Conservation (phyloP, 192 early-diverging fungal genomes). For the Phycomyces nitens region DNA sequence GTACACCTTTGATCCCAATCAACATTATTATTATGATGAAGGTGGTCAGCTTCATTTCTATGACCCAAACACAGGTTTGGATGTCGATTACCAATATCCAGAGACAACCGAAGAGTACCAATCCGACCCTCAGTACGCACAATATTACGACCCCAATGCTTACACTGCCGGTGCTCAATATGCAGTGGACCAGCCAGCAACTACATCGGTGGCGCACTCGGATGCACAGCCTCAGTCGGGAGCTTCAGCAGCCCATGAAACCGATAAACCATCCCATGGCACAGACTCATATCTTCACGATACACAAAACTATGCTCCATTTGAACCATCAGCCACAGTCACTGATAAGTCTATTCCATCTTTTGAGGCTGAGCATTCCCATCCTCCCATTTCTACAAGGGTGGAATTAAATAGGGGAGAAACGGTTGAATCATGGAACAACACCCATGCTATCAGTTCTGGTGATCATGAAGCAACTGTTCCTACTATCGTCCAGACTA, state of each 20-base stretch:
- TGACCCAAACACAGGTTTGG: constrained; percentile 33
- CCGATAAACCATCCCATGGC: no score
- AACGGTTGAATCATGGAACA: no score
- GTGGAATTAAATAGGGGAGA: no score
- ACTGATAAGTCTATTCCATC: no score
- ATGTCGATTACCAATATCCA: constrained; percentile 19
- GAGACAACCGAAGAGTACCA: constrained; percentile 1
- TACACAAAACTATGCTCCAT: neutral
- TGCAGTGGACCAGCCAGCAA: neutral
- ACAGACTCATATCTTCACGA: neutral
- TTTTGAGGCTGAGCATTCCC: no score
- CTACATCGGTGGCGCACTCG: no score
- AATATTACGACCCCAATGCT: constrained; percentile 7
- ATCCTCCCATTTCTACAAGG: no score
- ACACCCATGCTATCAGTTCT: no score
- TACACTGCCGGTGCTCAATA: neutral
- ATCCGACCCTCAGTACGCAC: constrained; percentile 11
- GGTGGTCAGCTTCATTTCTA: constrained; percentile 30
- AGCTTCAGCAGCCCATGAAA: neutral
- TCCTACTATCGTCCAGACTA: no score
- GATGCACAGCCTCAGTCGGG: neutral
- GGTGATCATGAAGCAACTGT: no score
- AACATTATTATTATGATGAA: constrained; percentile 39
- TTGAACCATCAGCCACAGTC: neutral
- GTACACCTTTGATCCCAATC: constrained; percentile 29